Conservation (phyloP, 495 filamentous ascomycete species). For the Penicillium chermesinum region DNA sequence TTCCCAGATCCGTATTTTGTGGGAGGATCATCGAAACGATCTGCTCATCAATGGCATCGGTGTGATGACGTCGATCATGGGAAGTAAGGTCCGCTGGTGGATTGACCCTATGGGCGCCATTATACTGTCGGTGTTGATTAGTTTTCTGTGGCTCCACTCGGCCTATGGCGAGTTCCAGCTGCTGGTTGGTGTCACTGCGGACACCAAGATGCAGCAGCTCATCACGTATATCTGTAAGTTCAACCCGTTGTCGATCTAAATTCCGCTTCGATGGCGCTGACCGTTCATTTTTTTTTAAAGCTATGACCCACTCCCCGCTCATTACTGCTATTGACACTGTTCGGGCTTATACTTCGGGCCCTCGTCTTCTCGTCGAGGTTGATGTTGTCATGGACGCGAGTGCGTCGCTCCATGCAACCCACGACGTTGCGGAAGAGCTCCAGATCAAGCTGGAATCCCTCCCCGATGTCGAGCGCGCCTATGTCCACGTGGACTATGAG, state of each 20-base stretch:
- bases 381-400: conserved; percentile 79
- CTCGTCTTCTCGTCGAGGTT: conserved; percentile 83
- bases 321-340: conserved; percentile 91
- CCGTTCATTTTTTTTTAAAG: no score
- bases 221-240: conserved; percentile 90
- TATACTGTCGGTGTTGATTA: conserved; percentile 70
- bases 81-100: conserved; percentile 87
- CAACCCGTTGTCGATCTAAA: no score
- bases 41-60: conserved; percentile 88
- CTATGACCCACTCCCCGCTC: conserved; percentile 78
- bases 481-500: conserved; percentile 97
- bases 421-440: conserved; percentile 90
- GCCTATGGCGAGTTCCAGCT: conserved; percentile 88
- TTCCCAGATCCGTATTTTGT: conserved; percentile 85
- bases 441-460: conserved; percentile 92
- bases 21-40: conserved; percentile 88
- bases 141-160: conserved; percentile 72
- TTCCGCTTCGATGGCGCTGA: no score
- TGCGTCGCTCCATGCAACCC: conserved; percentile 66
- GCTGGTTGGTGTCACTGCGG: conserved; percentile 81
- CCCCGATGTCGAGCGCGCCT: conserved; percentile 88
- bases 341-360: conserved; percentile 85
- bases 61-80: conserved; percentile 81
- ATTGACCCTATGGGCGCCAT: conserved; percentile 92
- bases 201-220: conserved; percentile 80